phyloP scores from a whole-genome alignment of 73 alveolate genomes.

The Symbiodinium pilosum region DNA sequence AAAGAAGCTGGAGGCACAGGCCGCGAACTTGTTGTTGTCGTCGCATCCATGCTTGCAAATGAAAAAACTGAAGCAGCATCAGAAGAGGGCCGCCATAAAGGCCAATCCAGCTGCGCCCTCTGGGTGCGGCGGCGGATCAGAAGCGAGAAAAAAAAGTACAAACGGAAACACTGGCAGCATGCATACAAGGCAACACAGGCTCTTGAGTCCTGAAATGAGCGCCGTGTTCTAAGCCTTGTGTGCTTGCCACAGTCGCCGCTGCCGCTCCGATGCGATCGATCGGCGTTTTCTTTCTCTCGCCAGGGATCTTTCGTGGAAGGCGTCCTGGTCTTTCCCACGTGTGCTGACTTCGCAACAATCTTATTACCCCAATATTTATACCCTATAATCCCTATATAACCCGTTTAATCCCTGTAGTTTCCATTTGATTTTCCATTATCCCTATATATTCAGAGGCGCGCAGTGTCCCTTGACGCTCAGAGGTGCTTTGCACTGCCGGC shows the following conservation, averaged over 20 bases:
- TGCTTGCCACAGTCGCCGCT: neutral
- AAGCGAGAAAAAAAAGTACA: neutral
- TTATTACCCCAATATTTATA: no score
- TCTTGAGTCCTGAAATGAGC: neutral
- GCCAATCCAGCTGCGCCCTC: neutral
- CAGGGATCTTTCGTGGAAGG: neutral
- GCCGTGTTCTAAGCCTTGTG: no score
- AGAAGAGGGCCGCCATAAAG: neutral
- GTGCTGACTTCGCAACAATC: slow-evolving; percentile 14
- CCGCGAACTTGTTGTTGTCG: neutral
- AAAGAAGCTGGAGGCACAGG: neutral
- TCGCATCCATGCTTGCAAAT: neutral
- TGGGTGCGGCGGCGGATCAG: neutral
- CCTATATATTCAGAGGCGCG: slow-evolving; percentile 6
- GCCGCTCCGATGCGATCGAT: neutral
- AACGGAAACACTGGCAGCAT: neutral
- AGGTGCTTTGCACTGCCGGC: neutral
- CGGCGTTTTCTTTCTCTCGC: neutral
- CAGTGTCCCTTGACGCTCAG: neutral
- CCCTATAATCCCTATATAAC: no score
- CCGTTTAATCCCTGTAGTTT: no score
- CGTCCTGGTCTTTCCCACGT: slow-evolving; percentile 7
- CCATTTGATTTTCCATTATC: no score
- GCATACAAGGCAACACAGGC: neutral
- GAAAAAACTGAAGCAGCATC: neutral